Percentiles rank a stretch among this genome's conserved stretches.
Conservation (phyloP, 805 yeast genomes). For the Kodamaea hsintzibuensis region DNA sequence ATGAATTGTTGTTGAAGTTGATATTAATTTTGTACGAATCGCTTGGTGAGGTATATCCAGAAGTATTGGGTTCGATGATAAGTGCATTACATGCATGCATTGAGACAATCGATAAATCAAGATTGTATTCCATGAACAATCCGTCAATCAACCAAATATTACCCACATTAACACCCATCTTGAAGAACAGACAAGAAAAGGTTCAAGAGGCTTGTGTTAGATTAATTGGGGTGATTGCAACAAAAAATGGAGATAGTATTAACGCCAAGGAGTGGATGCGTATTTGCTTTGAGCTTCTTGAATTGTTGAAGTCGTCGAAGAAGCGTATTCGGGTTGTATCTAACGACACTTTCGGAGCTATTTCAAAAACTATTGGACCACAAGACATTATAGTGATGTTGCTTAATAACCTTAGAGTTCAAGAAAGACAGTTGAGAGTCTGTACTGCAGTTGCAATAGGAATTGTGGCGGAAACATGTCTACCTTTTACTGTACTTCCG, state of each 20-base stretch:
- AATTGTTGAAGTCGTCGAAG: conserved; percentile 79
- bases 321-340: conserved; percentile 82
- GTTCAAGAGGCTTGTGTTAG: conserved; percentile 84
- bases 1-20: conserved; percentile 61
- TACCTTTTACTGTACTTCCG: conserved; percentile 91
- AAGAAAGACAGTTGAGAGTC: conserved; percentile 93
- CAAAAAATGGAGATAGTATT: conserved; percentile 73
- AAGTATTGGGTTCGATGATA: conserved; percentile 83
- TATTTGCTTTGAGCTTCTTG: conserved; percentile 85
- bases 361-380: conserved; percentile 93
- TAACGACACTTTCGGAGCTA: conserved; percentile 85
- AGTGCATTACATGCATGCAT: conserved; percentile 69
- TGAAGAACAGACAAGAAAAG: conserved; percentile 84
- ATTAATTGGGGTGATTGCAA: conserved; percentile 81
- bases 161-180: conserved; percentile 88
- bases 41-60: conserved; percentile 92
- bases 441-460: conserved; percentile 98
- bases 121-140: conserved; percentile 49
- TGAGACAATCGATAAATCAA: conserved; percentile 54
- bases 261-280: conserved; percentile 98
- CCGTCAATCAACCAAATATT: conserved; percentile 83
- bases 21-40: conserved; percentile 83
- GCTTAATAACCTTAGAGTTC: conserved; percentile 81
- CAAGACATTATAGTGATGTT: conserved; percentile 87
- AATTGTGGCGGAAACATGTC: conserved; percentile 90